A percentile compares a stretch with the other conserved stretches of the same genome.
Conservation (phyloP, 148 eudicot genomes). For the Hydrangea macrophylla region DNA sequence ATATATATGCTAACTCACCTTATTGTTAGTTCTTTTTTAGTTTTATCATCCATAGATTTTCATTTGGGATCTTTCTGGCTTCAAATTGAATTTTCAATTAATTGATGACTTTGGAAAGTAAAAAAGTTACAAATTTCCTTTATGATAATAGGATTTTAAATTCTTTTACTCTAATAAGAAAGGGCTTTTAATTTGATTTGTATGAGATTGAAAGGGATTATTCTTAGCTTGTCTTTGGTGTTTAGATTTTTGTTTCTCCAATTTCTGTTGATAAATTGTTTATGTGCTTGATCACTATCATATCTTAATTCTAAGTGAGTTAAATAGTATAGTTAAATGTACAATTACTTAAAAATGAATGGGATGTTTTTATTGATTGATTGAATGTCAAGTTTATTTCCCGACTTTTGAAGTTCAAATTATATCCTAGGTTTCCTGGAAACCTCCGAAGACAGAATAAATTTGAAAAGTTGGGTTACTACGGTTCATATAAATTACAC, state of each 20-base stretch:
- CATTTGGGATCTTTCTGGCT: slow-evolving; percentile 9
- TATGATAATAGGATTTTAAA: neutral
- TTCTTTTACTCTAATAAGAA: neutral
- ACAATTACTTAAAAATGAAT: neutral
- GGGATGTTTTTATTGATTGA: slow-evolving; percentile 2
- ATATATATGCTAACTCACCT: slow-evolving; percentile 4
- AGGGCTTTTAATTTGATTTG: neutral
- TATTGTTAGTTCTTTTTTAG: slow-evolving; percentile 6
- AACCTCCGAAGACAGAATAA: neutral
- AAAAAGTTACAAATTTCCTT: neutral
- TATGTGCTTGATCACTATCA: neutral
- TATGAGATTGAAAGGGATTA: slow-evolving; percentile 5
- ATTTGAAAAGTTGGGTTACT: too few relatives aligned
- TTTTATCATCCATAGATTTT: neutral
- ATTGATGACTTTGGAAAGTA: neutral
- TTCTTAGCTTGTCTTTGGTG: neutral
- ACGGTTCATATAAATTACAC: too few relatives aligned
- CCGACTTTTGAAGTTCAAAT: neutral
- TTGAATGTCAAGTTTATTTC: neutral
- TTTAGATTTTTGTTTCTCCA: slow-evolving; percentile 2
- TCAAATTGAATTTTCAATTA: neutral
- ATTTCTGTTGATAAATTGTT: neutral
- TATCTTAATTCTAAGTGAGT: slow-evolving; percentile 12
- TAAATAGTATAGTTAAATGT: slow-evolving; percentile 14
- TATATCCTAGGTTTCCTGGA: neutral